Conservation (phyloP, 768 basidiomycete species). For the Leccinum truebloodii region DNA sequence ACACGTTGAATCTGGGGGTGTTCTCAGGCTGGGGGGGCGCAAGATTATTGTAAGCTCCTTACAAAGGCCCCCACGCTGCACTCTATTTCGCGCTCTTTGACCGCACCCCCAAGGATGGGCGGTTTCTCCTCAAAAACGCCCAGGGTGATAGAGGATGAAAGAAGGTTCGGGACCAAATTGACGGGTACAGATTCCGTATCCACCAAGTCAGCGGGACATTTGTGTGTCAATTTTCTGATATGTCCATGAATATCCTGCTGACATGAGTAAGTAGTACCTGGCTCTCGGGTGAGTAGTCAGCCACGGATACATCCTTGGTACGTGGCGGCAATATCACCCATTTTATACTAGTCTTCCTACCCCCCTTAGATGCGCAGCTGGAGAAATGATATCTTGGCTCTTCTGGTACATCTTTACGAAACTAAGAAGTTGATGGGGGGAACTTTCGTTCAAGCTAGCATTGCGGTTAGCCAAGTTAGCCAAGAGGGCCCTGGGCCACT, state of each 20-base stretch:
- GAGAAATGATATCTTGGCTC: conserved; percentile 11
- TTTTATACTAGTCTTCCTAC: conserved; percentile 7
- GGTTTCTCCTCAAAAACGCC: background rate
- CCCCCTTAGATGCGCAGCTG: conserved; percentile 8
- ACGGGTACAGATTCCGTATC: conserved; percentile 20
- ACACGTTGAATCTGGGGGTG: background rate
- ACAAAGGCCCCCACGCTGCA: conserved; percentile 1
- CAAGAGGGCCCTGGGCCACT: background rate
- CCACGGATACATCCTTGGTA: conserved; percentile 4
- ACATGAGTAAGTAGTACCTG: conserved; percentile 11
- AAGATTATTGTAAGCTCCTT: background rate
- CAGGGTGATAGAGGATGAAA: background rate
- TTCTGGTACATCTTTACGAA: conserved; percentile 13
- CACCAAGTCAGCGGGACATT: conserved; percentile 2
- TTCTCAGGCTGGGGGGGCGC: background rate
- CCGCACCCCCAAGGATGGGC: conserved; percentile 6
- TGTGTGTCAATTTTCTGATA: conserved; percentile 16
- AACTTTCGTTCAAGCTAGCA: background rate
- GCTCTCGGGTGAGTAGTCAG: conserved; percentile 6
- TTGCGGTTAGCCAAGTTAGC: background rate
- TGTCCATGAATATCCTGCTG: conserved; percentile 11
- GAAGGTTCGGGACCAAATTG: background rate
- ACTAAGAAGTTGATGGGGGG: conserved; percentile 13
- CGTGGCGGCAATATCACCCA: conserved; percentile 24
- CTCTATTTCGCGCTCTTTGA: conserved; percentile 11